Percentiles rank a stretch among this genome's conserved stretches.
phyloP scores from a whole-genome alignment of 1,284 basidiomycete genomes.

The Boletellus deceptivus region DNA sequence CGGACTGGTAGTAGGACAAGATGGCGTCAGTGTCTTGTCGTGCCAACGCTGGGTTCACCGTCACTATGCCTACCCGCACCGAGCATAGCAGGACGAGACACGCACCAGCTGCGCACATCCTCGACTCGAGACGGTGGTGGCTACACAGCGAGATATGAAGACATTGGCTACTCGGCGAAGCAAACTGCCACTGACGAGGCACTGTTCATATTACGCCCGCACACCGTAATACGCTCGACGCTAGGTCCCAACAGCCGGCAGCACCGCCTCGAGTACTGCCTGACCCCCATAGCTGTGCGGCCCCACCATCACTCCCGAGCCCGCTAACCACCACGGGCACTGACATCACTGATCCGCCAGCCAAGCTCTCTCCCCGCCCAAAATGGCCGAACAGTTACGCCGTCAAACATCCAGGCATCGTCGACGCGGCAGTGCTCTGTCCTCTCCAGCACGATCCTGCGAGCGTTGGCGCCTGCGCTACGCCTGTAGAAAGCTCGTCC shows the following conservation, averaged over 20 bases:
- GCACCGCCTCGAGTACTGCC: constrained; percentile 27
- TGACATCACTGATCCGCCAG: constrained; percentile 69
- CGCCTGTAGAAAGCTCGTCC: constrained; percentile 81
- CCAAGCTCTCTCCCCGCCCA: constrained; percentile 83
- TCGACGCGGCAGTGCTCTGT: constrained; percentile 49
- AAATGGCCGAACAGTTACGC: constrained; percentile 80
- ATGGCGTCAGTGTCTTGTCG: constrained; percentile 34
- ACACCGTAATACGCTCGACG: too few species aligned
- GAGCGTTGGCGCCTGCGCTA: constrained; percentile 21
- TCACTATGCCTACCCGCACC: background rate
- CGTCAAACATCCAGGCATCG: constrained; percentile 49
- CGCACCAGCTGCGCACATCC: constrained; percentile 22
- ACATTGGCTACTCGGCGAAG: background rate
- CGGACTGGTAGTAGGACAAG: constrained; percentile 38
- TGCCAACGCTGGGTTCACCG: constrained; percentile 1
- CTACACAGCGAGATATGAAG: constrained; percentile 12
- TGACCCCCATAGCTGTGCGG: background rate
- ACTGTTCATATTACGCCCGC: constrained; percentile 13
- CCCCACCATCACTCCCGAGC: constrained; percentile 1
- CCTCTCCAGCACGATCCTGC: constrained; percentile 27
- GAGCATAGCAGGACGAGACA: background rate
- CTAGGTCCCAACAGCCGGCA: constrained; percentile 13
- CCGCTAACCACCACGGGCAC: constrained; percentile 7
- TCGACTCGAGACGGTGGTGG: background rate
- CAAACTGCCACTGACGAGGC: background rate